A percentile compares a stretch with the other conserved stretches of the same genome.
phyloP scores from a whole-genome alignment of 2,329 filamentous ascomycete species.

The Claviceps capensis region DNA sequence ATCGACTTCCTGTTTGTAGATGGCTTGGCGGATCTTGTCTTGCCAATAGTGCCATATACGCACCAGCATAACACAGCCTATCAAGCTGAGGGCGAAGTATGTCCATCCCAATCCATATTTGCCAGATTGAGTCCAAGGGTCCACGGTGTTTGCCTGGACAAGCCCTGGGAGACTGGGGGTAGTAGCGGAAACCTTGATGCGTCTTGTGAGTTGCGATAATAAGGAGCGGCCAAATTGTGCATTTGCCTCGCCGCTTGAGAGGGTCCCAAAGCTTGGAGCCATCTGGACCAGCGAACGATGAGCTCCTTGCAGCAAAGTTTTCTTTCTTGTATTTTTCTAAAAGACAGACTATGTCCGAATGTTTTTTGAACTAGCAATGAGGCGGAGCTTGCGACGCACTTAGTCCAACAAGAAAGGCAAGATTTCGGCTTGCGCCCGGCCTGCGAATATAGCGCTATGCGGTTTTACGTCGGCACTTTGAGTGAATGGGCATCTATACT shows the following conservation, averaged over 20 bases:
- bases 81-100: conserved; percentile 67
- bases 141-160: conserved; percentile 48
- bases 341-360: background rate
- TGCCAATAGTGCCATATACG: conserved; percentile 83
- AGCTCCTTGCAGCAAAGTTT: background rate
- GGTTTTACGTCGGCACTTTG: background rate
- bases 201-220: conserved; percentile 29
- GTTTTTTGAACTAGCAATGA: background rate
- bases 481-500: background rate
- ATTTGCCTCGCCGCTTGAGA: conserved; percentile 17
- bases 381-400: background rate
- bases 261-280: conserved; percentile 22
- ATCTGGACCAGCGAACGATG: conserved; percentile 20
- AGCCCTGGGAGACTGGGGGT: conserved; percentile 46
- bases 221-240: conserved; percentile 21
- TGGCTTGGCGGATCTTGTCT: conserved; percentile 80
- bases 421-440: background rate
- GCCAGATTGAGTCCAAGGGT: conserved; percentile 69
- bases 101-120: conserved; percentile 84
- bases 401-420: conserved; percentile 1
- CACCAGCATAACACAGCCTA: conserved; percentile 52
- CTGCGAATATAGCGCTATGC: background rate
- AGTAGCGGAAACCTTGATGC: conserved; percentile 47
- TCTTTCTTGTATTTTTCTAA: too few relatives aligned
- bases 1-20: conserved; percentile 72